These are phyloP conservation scores for Domatiomyces catenatus DNA, from an alignment of 2,329 filamentous ascomycete genomes.

Conservation along the genomic window DNA sequence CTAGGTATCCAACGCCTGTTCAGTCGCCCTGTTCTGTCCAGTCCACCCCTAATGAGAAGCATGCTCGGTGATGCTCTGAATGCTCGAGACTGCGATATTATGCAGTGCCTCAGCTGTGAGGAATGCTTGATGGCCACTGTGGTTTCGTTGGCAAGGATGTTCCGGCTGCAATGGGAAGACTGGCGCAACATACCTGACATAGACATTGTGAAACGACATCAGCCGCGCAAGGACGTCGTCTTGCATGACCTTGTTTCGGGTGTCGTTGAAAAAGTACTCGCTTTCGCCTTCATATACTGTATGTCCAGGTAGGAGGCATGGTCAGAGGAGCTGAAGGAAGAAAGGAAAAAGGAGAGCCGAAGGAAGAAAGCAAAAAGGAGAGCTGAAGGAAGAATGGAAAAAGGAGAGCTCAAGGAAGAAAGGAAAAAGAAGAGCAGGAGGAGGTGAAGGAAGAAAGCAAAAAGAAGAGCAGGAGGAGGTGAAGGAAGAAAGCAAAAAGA, in stretches of 20 bases:
- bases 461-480: no score
- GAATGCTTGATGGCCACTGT: constrained; percentile 54
- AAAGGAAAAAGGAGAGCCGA: neutral
- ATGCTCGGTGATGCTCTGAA: neutral
- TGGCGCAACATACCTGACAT: constrained; percentile 26
- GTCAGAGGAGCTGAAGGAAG: neutral
- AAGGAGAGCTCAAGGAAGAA: no score
- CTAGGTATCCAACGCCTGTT: neutral
- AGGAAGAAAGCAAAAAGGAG: neutral
- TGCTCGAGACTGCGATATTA: constrained; percentile 38
- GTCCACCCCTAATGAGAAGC: neutral
- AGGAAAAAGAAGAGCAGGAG: no score
- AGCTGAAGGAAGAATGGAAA: no score
- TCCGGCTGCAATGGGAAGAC: neutral
- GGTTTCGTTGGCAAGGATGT: neutral
- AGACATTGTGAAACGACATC: constrained; percentile 52
- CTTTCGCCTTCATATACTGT: constrained; percentile 46
- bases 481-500: neutral
- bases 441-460: no score
- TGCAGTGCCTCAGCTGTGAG: constrained; percentile 50
- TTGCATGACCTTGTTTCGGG: constrained; percentile 48
- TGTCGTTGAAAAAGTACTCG: constrained; percentile 48
- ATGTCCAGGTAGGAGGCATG: neutral
- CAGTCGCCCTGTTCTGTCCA: neutral
- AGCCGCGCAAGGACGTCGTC: constrained; percentile 52